Evolutionary conservation across 2,329 filamentous ascomycete genomes (phyloP), one percentile per base, ranked within the genome.

Genomic region (Trichoderma atroviride): DNA sequence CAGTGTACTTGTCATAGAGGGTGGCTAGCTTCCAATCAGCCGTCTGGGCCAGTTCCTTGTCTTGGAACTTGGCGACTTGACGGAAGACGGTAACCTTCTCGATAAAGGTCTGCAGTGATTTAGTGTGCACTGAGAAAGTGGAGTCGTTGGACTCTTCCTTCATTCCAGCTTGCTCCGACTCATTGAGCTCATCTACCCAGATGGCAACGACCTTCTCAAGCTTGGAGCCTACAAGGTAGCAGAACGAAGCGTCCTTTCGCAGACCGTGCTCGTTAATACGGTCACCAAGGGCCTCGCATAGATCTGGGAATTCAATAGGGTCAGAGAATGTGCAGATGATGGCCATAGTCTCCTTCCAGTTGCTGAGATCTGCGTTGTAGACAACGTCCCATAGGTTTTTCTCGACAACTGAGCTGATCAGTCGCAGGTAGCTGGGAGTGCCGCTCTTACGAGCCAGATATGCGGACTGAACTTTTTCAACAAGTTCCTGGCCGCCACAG

Each of bases 321-420:
- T 96, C 91, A 0, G 96, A 96, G 80, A 95, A 99, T 0, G 96
- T 98, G 86, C 96, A 99, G 66, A 99, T 84, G 0, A 94, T 92
- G 33, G 93, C 94, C 92, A 99, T 96, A 3, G 95, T 91, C 80
- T 98, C 96, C 82, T 96, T 98, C 96, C 96, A 99, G 81, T 96
- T 92, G 64, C 87, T 87, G 57, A 99, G 83, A 76, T 97, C 92
- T 9, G 95, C 96, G 76, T 99, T 99, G 82, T 98, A 93, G 9
- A 98, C 96, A 57, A 98, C 88, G 81, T 99, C 96, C 96, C 95
- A 98, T 1, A 99, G 86, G 76, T 99, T 97, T 85, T 98, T 98
- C 71, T 92, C 90, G 69, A 97, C 94, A 63, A 99, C 93, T 6
- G 95, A 97, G 63, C 92, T 91, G 67, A 99, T 86, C 10, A 99